These are phyloP conservation scores for Stylonectria norvegica DNA, from an alignment of 2,329 filamentous ascomycete species.

Conservation along the genomic window DNA sequence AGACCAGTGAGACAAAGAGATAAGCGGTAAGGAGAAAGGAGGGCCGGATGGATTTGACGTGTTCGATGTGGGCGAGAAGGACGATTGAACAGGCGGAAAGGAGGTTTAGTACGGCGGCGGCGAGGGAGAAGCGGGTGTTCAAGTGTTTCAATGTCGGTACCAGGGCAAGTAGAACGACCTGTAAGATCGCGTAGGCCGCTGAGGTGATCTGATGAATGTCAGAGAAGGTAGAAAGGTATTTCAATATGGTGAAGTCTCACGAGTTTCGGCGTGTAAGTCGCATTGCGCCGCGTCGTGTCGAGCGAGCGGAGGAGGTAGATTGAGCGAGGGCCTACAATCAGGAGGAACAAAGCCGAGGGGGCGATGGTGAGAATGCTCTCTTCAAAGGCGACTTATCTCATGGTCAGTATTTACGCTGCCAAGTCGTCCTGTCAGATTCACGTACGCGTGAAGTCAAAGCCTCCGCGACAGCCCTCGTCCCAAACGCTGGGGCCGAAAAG, in stretches of 20 bases:
- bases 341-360: conserved; percentile 26
- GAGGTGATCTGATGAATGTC: conserved; percentile 20
- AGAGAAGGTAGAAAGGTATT: neutral
- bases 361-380: conserved; percentile 27
- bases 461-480: conserved; percentile 28
- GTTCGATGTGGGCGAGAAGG: conserved; percentile 29
- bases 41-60: conserved; percentile 33
- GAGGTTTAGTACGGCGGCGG: conserved; percentile 28
- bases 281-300: conserved; percentile 23
- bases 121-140: conserved; percentile 29
- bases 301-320: conserved; percentile 22
- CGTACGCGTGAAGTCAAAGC: conserved; percentile 32
- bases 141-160: conserved; percentile 23
- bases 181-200: conserved; percentile 20
- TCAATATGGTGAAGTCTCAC: conserved; percentile 7
- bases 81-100: conserved; percentile 26
- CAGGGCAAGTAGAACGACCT: conserved; percentile 26
- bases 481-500: conserved; percentile 29
- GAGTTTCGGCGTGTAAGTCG: conserved; percentile 28
- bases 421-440: too few relatives aligned
- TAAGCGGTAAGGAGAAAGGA: conserved; percentile 31
- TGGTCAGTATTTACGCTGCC: conserved; percentile 6
- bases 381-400: conserved; percentile 28
- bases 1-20: conserved; percentile 29
- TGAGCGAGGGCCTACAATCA: conserved; percentile 19